Conservation (phyloP, 176 grass and related monocot genomes). For the Eragrostis nindensis region DNA sequence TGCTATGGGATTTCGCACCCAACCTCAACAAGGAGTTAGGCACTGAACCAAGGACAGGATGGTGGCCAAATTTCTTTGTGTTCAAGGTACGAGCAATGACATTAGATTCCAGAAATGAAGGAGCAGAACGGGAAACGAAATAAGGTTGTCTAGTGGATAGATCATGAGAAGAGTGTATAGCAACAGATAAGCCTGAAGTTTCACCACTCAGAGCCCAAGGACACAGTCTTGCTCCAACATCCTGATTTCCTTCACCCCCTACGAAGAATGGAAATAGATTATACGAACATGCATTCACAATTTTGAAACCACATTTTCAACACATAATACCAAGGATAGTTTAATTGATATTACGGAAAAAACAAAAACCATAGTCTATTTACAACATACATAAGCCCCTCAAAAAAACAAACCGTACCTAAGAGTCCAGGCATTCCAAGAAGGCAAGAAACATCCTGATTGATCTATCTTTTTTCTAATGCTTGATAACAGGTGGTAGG, state of each 20-base stretch:
- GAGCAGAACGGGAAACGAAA: not conserved
- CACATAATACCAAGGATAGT: not conserved
- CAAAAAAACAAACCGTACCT: not conserved
- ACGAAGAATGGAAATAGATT: not conserved
- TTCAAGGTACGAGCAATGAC: not conserved
- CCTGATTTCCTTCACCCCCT: not conserved
- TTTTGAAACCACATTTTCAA: not conserved
- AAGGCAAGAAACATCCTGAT: not conserved
- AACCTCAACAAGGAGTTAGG: not conserved
- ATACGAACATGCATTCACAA: not conserved
- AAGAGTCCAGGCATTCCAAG: not conserved
- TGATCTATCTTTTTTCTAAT: not conserved
- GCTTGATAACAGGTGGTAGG: not conserved
- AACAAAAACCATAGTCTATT: not conserved
- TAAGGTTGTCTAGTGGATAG: not conserved
- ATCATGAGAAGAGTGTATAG: not conserved
- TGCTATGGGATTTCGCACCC: not conserved
- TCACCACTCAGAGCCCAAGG: not conserved
- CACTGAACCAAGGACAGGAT: not conserved
- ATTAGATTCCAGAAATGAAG: not conserved
- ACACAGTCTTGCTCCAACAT: too few species aligned
- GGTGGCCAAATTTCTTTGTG: not conserved
- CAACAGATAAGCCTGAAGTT: constrained; percentile 4
- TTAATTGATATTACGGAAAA: too few species aligned
- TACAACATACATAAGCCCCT: not conserved